Conservation (phyloP, 345 rosid species). For the Abelmoschus esculentus region DNA sequence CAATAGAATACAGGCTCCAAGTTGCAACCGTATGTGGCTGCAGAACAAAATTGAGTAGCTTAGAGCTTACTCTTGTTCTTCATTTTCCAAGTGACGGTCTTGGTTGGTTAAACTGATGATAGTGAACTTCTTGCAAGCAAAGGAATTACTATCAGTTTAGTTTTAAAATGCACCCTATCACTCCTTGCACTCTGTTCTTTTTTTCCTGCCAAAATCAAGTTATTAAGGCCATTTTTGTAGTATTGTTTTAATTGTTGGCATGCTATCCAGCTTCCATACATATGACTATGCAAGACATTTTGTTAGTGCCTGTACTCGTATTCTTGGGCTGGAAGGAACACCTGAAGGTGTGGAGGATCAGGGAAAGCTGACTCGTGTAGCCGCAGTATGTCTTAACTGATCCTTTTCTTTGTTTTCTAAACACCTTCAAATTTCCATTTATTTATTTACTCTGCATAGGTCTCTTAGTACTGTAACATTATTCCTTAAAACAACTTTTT, state of each 20-base stretch:
- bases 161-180: neutral
- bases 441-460: neutral
- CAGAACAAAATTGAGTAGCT: neutral
- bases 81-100: neutral
- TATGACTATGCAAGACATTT: constrained; percentile 62
- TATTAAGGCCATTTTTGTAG: neutral
- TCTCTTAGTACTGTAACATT: constrained; percentile 3
- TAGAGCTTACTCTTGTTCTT: neutral
- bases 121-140: too few species aligned
- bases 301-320: constrained; percentile 61
- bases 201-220: neutral
- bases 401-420: constrained; percentile 1
- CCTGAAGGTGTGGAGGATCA: constrained; percentile 68
- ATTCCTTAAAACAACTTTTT: constrained; percentile 20
- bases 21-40: neutral
- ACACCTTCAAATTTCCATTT: constrained; percentile 2
- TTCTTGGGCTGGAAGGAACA: constrained; percentile 58
- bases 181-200: constrained; percentile 1
- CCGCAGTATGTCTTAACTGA: constrained; percentile 23
- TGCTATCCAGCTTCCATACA: constrained; percentile 41
- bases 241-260: neutral
- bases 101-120: neutral
- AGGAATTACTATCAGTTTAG: neutral
- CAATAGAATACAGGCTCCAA: neutral
- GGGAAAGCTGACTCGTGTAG: constrained; percentile 52